phyloP scores from a whole-genome alignment of 2,329 filamentous ascomycete species.

The Nemania abortiva region DNA sequence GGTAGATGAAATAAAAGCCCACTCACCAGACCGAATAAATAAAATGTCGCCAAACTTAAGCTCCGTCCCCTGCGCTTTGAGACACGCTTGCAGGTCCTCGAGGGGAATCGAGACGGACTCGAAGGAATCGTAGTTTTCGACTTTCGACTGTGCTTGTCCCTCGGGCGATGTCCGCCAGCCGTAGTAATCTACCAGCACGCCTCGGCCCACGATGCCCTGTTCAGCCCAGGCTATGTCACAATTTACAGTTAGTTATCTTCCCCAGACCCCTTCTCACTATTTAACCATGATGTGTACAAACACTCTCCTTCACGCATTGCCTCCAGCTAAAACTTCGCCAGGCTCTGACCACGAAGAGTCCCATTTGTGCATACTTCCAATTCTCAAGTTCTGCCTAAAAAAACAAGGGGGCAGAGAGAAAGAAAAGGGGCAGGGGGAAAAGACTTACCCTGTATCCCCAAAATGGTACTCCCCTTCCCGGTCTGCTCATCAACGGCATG shows the following conservation, averaged over 20 bases:
- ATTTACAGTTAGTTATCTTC: background rate
- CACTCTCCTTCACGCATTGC: no score
- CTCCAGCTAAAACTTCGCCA: no score
- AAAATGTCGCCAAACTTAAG: slow-evolving; percentile 66
- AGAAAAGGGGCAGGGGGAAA: background rate
- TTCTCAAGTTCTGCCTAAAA: background rate
- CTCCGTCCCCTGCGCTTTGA: slow-evolving; percentile 60
- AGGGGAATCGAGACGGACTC: slow-evolving; percentile 53
- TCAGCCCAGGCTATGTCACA: slow-evolving; percentile 59
- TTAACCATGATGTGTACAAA: no score
- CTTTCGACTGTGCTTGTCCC: slow-evolving; percentile 51
- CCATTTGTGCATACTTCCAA: background rate
- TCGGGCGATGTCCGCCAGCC: slow-evolving; percentile 54
- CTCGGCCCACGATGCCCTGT: slow-evolving; percentile 67
- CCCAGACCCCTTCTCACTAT: no score
- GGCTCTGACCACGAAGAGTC: no score
- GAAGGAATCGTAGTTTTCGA: slow-evolving; percentile 52
- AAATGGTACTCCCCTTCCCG: slow-evolving; percentile 27
- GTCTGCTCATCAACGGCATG: slow-evolving; percentile 28
- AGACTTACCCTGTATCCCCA: slow-evolving; percentile 38
- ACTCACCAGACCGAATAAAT: slow-evolving; percentile 57
- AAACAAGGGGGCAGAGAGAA: background rate
- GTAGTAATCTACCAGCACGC: slow-evolving; percentile 66
- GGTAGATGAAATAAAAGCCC: no score
- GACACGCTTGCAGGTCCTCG: slow-evolving; percentile 57